Evolutionary conservation across 768 basidiomycete genomes (phyloP), one percentile per base, ranked within the genome.

Genomic region (Lactifluus pinguis): DNA sequence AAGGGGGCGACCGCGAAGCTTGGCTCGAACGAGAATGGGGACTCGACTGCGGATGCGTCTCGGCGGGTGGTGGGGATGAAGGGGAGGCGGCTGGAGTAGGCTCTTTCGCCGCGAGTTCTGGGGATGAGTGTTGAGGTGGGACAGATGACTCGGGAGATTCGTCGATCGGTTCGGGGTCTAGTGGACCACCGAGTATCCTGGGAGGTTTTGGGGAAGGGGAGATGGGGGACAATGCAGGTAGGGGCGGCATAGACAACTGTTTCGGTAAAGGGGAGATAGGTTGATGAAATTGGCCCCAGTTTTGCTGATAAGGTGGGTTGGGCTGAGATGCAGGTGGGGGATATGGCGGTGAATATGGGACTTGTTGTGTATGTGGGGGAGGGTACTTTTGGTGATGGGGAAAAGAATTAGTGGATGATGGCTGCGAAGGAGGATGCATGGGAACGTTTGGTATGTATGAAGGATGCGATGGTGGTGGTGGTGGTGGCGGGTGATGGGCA

Each of bases 221-320:
- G 3, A 60, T 21, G 25, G 63, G 62, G 15, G 68, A 60, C 19
- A 65, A 63, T 44, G 64, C 68, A 49, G 69, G 62, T 30, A 68
- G 70, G 25, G 71, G 70, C 15, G 78, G 76, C 75, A 81, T 81
- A 9, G 81, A 79, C 2, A 84, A 75, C 60, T 85, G 85, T 73
- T 85, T 85, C 60, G 85, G 85, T 29, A 84, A 67, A 2, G 83
- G 83, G 0, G 84, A 85, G 29, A 82, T 69, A 34, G 74, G 76
- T 32, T 78, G 76, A 58, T 77, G 76, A 49, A 72, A 62, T 44
- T 76, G 25, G 25, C 25, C 74, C 80, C 80, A 83, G 29, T 76
- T 71, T 25, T 79, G 69, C n/a, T 68, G 67, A 61, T 74, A 77
- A 36, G 72, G 69, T 45, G 68, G 67, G 55, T 66, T 68, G 8